These are phyloP conservation scores for Fusarium citri DNA, from an alignment of 2,329 filamentous ascomycete species.

Conservation along the genomic window DNA sequence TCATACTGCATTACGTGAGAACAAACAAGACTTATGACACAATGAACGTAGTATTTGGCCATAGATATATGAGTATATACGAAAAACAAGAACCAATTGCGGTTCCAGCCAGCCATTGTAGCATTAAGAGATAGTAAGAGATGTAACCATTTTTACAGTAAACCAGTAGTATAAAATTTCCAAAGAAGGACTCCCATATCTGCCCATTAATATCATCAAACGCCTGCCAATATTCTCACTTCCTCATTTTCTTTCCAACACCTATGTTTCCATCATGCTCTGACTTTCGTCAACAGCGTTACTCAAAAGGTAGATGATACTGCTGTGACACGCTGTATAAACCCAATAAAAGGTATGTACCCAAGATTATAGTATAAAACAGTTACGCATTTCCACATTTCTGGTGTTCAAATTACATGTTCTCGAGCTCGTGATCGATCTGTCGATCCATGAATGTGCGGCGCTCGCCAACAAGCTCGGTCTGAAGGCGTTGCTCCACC, in stretches of 20 bases:
- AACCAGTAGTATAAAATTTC: constrained; percentile 37
- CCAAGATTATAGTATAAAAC: constrained; percentile 34
- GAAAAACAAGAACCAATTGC: constrained; percentile 23
- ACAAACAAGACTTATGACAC: background rate
- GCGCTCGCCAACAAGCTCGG: constrained; percentile 86
- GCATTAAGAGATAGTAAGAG: constrained; percentile 39
- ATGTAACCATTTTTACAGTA: constrained; percentile 39
- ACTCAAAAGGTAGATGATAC: constrained; percentile 8
- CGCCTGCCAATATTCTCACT: constrained; percentile 39
- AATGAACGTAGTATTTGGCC: background rate
- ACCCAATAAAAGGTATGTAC: constrained; percentile 41
- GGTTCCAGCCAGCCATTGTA: constrained; percentile 35
- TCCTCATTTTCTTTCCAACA: constrained; percentile 39
- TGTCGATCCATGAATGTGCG: constrained; percentile 89
- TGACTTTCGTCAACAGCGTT: constrained; percentile 20
- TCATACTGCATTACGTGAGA: too few species aligned
- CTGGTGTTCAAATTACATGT: constrained; percentile 72
- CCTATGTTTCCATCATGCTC: constrained; percentile 18
- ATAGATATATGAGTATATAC: constrained; percentile 28
- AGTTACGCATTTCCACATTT: constrained; percentile 11
- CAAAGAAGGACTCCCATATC: constrained; percentile 42
- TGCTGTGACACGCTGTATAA: constrained; percentile 26
- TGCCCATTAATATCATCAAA: constrained; percentile 38
- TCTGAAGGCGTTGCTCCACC: constrained; percentile 93
- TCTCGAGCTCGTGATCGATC: constrained; percentile 93